Evolutionary conservation across 2,329 filamentous ascomycete genomes (phyloP).

Genomic region (Claviceps sp.): DNA sequence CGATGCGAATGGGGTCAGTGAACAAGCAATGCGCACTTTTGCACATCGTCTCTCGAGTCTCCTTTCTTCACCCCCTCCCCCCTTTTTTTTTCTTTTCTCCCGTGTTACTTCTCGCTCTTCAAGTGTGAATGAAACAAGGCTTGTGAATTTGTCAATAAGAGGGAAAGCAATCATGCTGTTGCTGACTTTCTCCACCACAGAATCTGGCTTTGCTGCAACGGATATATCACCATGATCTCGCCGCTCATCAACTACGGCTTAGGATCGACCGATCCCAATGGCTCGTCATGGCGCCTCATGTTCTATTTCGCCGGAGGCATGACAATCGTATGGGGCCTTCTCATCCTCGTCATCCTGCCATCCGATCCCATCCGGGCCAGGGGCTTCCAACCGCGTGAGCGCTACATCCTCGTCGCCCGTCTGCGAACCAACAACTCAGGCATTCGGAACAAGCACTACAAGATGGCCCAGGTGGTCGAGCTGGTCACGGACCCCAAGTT

Average conservation of each 20-base stretch:
- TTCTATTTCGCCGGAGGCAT: slow-evolving; percentile 48
- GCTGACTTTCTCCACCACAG: slow-evolving; percentile 9
- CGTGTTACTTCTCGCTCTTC: not conserved
- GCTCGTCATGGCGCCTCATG: slow-evolving; percentile 41
- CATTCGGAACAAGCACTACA: slow-evolving; percentile 17
- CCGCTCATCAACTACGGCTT: slow-evolving; percentile 46
- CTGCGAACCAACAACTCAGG: slow-evolving; percentile 18
- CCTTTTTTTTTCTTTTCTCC: not conserved
- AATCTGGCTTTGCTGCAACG: slow-evolving; percentile 26
- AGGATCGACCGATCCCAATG: slow-evolving; percentile 36
- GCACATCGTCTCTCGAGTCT: not conserved
- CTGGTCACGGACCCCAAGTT: slow-evolving; percentile 24
- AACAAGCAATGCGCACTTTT: not conserved
- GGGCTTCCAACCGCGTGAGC: slow-evolving; percentile 32
- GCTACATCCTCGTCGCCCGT: slow-evolving; percentile 31
- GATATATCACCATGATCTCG: slow-evolving; percentile 47
- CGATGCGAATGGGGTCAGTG: slow-evolving; percentile 20
- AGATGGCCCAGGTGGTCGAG: slow-evolving; percentile 30
- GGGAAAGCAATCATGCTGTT: not conserved
- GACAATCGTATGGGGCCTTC: slow-evolving; percentile 36
- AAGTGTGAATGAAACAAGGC: not conserved
- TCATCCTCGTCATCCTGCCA: slow-evolving; percentile 43
- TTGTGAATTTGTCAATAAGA: not conserved
- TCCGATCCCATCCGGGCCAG: slow-evolving; percentile 49
- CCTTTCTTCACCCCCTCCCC: not conserved